A percentile compares a stretch with the other conserved stretches of the same genome.
phyloP scores from a whole-genome alignment of 2,329 filamentous ascomycete species.

The Didymella arachidicola region DNA sequence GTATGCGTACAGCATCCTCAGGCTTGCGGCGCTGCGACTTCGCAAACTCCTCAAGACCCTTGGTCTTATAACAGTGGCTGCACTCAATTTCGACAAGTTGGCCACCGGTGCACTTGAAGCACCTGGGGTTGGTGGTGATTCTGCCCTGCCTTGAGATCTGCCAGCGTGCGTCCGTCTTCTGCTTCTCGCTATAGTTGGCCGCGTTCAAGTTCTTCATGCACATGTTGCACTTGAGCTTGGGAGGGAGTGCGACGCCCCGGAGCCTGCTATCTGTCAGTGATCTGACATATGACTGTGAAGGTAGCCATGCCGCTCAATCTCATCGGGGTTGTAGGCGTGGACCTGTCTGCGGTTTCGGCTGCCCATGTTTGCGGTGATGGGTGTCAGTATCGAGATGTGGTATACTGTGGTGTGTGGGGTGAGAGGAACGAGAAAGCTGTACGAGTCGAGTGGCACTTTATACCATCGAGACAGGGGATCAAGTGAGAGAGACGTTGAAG shows the following conservation, averaged over 20 bases:
- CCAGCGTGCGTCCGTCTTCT: constrained; percentile 50
- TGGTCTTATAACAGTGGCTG: constrained; percentile 55
- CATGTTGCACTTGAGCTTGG: constrained; percentile 55
- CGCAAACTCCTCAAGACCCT: constrained; percentile 59
- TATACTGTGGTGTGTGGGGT: not conserved
- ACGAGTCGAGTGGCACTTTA: not conserved
- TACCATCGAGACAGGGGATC: not conserved
- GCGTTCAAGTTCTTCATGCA: constrained; percentile 54
- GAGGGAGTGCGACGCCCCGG: constrained; percentile 30
- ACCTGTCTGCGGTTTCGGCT: constrained; percentile 8
- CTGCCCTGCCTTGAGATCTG: constrained; percentile 23
- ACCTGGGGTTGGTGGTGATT: constrained; percentile 48
- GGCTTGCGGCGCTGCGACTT: constrained; percentile 58
- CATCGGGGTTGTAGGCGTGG: constrained; percentile 21
- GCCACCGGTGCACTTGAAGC: constrained; percentile 54
- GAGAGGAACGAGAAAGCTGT: not conserved
- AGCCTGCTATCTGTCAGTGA: constrained; percentile 24
- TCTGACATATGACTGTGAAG: not conserved
- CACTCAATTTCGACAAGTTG: constrained; percentile 59
- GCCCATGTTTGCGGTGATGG: not conserved
- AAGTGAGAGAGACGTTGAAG: constrained; percentile 6
- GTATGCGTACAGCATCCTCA: constrained; percentile 55
- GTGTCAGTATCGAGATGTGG: not conserved
- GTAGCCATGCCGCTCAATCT: constrained; percentile 24
- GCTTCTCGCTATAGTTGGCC: constrained; percentile 57